Evolutionary conservation across 139 green algal genomes (phyloP), one percentile per base, ranked within the genome.

Genomic region (Coccomyxa sp.): DNA sequence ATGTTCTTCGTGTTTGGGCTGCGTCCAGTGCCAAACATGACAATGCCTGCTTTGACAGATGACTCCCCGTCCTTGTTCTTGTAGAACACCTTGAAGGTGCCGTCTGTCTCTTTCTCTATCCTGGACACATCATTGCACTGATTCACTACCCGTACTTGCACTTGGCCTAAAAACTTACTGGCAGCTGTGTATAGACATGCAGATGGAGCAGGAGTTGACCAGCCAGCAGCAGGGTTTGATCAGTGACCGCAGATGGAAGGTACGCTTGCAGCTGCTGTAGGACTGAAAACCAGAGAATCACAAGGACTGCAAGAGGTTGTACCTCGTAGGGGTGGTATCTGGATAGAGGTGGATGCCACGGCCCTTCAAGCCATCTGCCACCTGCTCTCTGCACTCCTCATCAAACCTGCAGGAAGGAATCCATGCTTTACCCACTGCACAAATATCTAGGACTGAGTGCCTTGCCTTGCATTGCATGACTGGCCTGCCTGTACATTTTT

Each of bases 11-110:
- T 92, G 74, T 96, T 97, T 72, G 95, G 93, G 2, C 79, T 82
- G 33, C 95, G 86, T n/a, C 95, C 95, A 73, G 94, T 95, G 41
- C 91, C 90, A 84, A 95, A 96, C 87, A 97, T 90, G 39, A 98
- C 93, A 39, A 89, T 41, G 79, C 93, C 90, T 38, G 71, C 70
- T 37, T 72, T 50, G 2, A 79, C 29, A 8, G 54, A 71, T 8
- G 33, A 36, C 54, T 79, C 50, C 9, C 68, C 68, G 50, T 70
- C 73, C 7, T 64, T 39, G 16, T 75, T 39, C 74, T 84, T 55
- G 50, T 83, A 84, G n/a, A 64, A 44, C 68, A 88, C 76, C 14
- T 70, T 76, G 70, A 82, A 78, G 12, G 68, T 74, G 9, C 84
- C 80, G 38, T 83, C 76, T 18, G 64, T 69, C 9, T 80, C 44